Percentiles rank a stretch among this genome's conserved stretches.
Evolutionary conservation across 2,329 filamentous ascomycete genomes (phyloP).

Genomic region (Metarhizium humberi): DNA sequence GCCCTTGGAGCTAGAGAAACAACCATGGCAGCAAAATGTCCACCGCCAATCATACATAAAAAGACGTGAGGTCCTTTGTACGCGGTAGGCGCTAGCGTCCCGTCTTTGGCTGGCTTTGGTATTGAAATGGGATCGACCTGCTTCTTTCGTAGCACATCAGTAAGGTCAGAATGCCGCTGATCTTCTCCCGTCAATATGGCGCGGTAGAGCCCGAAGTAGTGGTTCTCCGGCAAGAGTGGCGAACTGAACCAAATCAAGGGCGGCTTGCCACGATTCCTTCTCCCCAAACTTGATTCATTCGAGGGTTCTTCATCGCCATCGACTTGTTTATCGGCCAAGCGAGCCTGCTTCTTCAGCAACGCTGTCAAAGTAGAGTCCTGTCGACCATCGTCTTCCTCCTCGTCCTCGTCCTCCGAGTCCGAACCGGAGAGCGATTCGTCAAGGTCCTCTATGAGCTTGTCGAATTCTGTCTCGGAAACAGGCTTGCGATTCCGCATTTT

Average conservation of each 20-base stretch:
- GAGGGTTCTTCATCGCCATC: constrained; percentile 39
- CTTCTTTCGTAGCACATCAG: constrained; percentile 64
- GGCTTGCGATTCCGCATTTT: constrained; percentile 65
- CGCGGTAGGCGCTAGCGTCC: constrained; percentile 41
- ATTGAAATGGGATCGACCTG: constrained; percentile 58
- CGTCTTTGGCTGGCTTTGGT: constrained; percentile 47
- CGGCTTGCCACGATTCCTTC: constrained; percentile 51
- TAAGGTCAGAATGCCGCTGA: constrained; percentile 49
- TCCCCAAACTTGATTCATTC: constrained; percentile 29
- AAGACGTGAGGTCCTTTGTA: constrained; percentile 79
- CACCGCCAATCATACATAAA: constrained; percentile 96
- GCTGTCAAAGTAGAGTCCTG: constrained; percentile 66
- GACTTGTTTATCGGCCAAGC: constrained; percentile 44
- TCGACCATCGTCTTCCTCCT: constrained; percentile 50
- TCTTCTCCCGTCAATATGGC: constrained; percentile 69
- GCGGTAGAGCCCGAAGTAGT: constrained; percentile 77
- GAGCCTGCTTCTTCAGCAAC: constrained; percentile 75
- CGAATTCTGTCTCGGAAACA: constrained; percentile 76
- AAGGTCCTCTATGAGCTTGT: constrained; percentile 72
- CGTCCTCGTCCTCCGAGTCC: constrained; percentile 55
- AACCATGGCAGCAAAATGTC: constrained; percentile 95
- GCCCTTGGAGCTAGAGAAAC: constrained; percentile 78
- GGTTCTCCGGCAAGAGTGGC: constrained; percentile 63
- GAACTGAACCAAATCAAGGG: constrained; percentile 84
- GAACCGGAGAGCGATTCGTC: constrained; percentile 92